Evolutionary conservation across 805 yeast species (phyloP), one percentile per base, ranked within the genome.

Genomic region (Yarrowia sp.): DNA sequence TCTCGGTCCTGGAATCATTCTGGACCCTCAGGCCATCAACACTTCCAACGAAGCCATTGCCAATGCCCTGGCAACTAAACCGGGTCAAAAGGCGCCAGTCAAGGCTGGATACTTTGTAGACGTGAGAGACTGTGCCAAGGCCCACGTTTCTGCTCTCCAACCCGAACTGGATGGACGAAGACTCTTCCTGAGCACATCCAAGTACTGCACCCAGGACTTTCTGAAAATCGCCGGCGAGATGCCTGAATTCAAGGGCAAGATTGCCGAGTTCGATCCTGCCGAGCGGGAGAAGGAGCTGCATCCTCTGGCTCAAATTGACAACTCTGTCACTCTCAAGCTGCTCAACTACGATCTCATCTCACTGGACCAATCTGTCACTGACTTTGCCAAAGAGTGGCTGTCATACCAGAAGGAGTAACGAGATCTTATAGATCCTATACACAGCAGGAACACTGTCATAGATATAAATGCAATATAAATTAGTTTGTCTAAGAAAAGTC

Each of bases 101-200:
- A 38, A 68, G 16, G 79, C 72, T 21, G 56, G 56, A 0, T 49
- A 49, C 28, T 49, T 32, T 63, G 77, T 82, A 32, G 88, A 85
- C 71, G 88, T 85, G 8, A 78, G 88, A 70, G 89, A 86, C 70
- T 87, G 83, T 43, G 87, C 89, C 6, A 71, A 70, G 51, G 85
- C 86, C 7, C 89, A 86, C 69, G 69, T 83, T 14, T 68, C 71
- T 16, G 85, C 87, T 6, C 76, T 83, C 64, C 66, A 67, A 73
- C 56, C 73, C 71, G 36, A 26, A 10, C 41, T 65, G 9, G 67
- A 70, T 19, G 65, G 71, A 67, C 67, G 74, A 14, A 66, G 68
- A 65, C 69, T 71, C 40, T 62, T 71, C 33, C 32, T 62, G 36
- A 67, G 68, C 1, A 49, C 56, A 2, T 73, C 73, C 6, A 35